Evolutionary conservation across 805 yeast genomes (phyloP).

Genomic region (Torulaspora maleeae): DNA sequence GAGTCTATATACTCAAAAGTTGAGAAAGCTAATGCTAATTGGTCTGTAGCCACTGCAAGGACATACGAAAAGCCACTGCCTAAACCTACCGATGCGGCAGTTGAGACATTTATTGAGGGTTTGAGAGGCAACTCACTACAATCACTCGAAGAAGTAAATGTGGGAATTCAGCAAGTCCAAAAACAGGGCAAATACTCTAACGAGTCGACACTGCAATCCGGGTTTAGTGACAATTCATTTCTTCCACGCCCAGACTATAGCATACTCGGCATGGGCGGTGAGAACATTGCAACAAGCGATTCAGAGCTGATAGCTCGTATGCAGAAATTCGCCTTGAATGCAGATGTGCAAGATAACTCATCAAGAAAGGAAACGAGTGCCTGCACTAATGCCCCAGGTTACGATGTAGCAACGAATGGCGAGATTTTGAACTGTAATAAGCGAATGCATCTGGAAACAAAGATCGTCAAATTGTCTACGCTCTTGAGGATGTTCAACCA

Average conservation of each 20-base stretch:
- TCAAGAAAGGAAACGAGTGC: not conserved
- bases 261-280: conserved; percentile 2
- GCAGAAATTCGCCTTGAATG: not conserved
- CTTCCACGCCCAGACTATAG: conserved; percentile 11
- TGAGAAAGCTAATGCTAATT: conserved; percentile 20
- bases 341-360: not conserved
- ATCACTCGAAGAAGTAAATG: conserved; percentile 3
- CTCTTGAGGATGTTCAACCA: conserved; percentile 24
- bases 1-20: conserved; percentile 14
- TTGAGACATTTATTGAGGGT: conserved; percentile 13
- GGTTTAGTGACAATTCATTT: not conserved
- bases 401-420: not conserved
- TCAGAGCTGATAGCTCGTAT: not conserved
- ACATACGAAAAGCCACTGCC: conserved; percentile 28
- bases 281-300: conserved; percentile 1
- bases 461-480: conserved; percentile 17
- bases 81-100: conserved; percentile 9
- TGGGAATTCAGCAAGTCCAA: not conserved
- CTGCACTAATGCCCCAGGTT: not conserved
- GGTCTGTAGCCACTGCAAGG: conserved; percentile 23
- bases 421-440: not conserved
- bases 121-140: conserved; percentile 9
- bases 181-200: not conserved
- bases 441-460: conserved; percentile 16
- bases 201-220: conserved; percentile 6